Conservation (phyloP, 257 asterid species). For the Anisodus tanguticus region DNA sequence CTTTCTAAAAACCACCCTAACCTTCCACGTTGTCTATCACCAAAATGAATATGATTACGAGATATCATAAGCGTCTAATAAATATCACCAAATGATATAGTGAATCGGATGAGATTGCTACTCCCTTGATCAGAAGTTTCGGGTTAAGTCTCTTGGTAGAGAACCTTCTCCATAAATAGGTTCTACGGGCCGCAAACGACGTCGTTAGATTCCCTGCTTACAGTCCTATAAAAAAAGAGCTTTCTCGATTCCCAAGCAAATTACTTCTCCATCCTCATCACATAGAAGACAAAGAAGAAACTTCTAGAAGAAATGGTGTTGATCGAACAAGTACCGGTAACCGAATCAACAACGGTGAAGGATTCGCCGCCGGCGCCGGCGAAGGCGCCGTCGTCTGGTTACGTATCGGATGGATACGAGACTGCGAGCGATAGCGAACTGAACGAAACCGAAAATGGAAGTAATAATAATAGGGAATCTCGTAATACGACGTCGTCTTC, state of each 20-base stretch:
- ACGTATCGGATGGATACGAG: conserved; percentile 79
- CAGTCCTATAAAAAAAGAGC: not conserved
- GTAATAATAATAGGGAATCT: not conserved
- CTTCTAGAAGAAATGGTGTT: conserved; percentile 48
- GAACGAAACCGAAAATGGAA: conserved; percentile 35
- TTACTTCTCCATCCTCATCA: not conserved
- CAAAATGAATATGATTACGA: no score
- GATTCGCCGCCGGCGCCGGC: conserved; percentile 21
- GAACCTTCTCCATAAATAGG: no score
- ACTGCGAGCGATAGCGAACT: conserved; percentile 96
- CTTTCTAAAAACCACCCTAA: no score
- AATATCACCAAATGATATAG: no score
- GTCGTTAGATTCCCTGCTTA: not conserved
- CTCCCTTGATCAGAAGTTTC: no score
- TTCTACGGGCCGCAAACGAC: not conserved
- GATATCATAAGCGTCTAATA: no score
- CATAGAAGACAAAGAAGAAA: not conserved
- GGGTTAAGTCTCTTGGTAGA: no score
- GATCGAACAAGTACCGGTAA: conserved; percentile 41
- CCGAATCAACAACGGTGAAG: not conserved
- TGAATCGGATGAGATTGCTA: no score
- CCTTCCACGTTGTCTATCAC: no score
- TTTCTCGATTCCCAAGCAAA: conserved; percentile 42
- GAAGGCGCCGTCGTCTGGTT: conserved; percentile 43
- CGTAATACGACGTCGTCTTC: conserved; percentile 3